Conservation (phyloP, 805 yeast species). For the Komagataella kurtzmanii region DNA sequence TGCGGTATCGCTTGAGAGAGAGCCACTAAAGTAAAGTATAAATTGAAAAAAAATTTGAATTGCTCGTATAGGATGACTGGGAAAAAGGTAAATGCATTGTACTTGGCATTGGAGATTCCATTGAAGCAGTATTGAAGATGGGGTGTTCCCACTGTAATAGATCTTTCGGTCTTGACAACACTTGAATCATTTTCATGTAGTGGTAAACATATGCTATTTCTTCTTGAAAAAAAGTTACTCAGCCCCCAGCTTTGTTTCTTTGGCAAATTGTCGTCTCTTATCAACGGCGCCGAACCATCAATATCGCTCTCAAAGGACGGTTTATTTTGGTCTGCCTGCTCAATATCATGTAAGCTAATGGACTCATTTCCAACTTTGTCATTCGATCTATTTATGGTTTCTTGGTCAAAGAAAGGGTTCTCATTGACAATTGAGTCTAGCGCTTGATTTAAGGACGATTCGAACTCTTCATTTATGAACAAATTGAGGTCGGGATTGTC, state of each 20-base stretch:
- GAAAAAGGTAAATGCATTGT: constrained; percentile 74
- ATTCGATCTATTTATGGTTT: not conserved
- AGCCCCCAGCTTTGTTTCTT: not conserved
- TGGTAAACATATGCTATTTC: constrained; percentile 14
- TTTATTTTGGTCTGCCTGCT: not conserved
- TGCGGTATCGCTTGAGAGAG: constrained; percentile 86
- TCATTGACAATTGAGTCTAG: not conserved
- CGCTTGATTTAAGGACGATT: not conserved
- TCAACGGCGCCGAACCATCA: not conserved
- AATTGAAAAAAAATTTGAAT: constrained; percentile 90
- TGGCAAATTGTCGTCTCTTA: not conserved
- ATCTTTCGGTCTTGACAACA: not conserved
- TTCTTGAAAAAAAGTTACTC: constrained; percentile 2
- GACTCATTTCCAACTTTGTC: not conserved
- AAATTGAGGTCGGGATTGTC: not conserved
- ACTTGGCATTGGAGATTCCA: constrained; percentile 88
- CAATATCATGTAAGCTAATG: not conserved
- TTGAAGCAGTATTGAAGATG: constrained; percentile 20
- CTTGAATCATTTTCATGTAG: constrained; percentile 8
- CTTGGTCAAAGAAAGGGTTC: not conserved
- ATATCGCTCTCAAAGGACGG: not conserved
- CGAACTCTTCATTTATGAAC: not conserved
- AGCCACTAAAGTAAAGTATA: constrained; percentile 87
- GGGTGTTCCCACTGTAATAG: not conserved
- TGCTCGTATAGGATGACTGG: constrained; percentile 90